Base-by-base conservation (phyloP, 2,329 filamentous ascomycete genomes). In the Aureobasidium sp. region DNA sequence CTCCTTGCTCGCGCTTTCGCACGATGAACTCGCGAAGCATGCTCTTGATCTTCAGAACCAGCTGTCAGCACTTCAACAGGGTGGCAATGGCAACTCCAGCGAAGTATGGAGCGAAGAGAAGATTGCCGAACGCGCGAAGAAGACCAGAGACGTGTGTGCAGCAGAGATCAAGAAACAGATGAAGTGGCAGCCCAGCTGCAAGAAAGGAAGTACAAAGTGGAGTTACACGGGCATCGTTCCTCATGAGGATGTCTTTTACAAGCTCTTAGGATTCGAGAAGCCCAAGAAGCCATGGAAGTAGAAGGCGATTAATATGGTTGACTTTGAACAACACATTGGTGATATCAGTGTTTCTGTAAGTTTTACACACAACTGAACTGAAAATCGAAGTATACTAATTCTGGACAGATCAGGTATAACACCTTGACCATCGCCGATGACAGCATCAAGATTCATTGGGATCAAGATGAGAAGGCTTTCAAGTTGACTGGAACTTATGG, bases 281-380 rank as follows among this genome's bases (percentile, higher is more conserved):
- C 42, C 54, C 3, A 58, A 45, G 2, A 57, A 57, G 40, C 22
- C 40, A 22, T 57, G 53, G 53, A 45, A 57, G 53, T 39, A 57
- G n/a, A 45, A 57, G 53, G n/a, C 31, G 14, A 44, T 45, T 12
- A 27, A 44, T n/a, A 44, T 45, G 39, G 40, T 5, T 12, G 53
- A 57, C 27, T 45, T 57, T 11, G 27, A 35, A 24, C 15, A 44
- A 6, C 5, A 6, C 8, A 45, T 57, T 22, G 53, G 27, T 9
- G 1, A 35, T 12, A 57, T 57, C 29, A 44, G 33, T 33, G 37
- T 24, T 40, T 45, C 39, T n/a, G 40, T 57, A 17, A 45, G 53
- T 35, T n/a, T 35, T 29, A 22, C 6, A 22, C 6, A 27, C 24
- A 22, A 2, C n/a, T 22, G 12, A n/a, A 31, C 15, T 14, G 3